These are phyloP conservation scores for Citrus sp. DNA, from an alignment of 345 rosid genomes.

Conservation along the genomic window DNA sequence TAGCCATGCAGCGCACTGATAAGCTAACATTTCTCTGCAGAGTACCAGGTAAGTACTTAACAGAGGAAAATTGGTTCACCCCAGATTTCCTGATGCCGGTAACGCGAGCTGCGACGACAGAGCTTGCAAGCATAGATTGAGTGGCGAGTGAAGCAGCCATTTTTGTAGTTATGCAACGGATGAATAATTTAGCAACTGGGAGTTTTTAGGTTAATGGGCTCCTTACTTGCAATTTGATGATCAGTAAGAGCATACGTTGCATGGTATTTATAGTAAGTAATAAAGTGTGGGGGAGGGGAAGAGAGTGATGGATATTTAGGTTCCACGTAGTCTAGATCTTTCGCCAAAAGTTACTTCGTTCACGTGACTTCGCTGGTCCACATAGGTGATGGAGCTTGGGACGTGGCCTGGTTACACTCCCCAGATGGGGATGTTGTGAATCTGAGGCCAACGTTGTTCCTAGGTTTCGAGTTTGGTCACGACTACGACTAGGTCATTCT, in stretches of 20 bases:
- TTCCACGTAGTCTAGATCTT: constrained; percentile 27
- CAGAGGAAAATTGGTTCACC: constrained; percentile 18
- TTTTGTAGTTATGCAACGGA: neutral
- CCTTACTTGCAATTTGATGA: no score
- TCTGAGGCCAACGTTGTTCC: constrained; percentile 16
- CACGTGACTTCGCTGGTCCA: constrained; percentile 31
- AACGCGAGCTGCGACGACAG: constrained; percentile 20
- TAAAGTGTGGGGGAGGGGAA: neutral
- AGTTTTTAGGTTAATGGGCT: neutral
- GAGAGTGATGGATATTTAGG: constrained; percentile 23
- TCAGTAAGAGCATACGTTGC: no score
- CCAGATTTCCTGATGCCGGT: constrained; percentile 13
- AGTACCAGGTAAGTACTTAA: constrained; percentile 14
- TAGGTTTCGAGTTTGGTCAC: neutral
- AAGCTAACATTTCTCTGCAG: constrained; percentile 21
- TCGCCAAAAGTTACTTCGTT: constrained; percentile 5
- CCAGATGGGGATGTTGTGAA: neutral
- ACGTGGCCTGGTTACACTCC: constrained; percentile 26
- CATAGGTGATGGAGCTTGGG: neutral
- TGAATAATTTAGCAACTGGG: neutral
- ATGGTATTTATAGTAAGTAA: neutral
- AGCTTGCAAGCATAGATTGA: constrained; percentile 43
- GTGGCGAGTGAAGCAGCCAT: constrained; percentile 41
- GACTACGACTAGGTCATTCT: constrained; percentile 1
- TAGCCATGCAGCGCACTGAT: constrained; percentile 41